Evolutionary conservation across 495 filamentous ascomycete genomes (phyloP).

Genomic region (Penicillium robsamsonii): DNA sequence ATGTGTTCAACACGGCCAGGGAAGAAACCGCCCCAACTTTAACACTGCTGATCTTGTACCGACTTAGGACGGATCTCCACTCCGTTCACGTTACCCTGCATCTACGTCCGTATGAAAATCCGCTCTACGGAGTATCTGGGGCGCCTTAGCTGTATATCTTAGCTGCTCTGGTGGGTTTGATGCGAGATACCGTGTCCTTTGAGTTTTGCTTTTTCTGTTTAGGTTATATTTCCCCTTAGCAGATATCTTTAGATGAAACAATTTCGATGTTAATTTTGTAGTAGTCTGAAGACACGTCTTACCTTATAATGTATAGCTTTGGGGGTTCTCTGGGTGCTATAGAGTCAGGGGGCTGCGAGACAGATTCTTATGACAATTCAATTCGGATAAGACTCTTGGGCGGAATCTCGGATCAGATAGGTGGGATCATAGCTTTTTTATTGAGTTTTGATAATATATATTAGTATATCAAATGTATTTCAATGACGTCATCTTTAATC

Average conservation of each 20-base stretch:
- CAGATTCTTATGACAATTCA: slow-evolving; percentile 18
- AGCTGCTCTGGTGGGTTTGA: background rate
- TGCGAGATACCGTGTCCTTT: slow-evolving; percentile 2
- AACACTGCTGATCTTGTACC: slow-evolving; percentile 1
- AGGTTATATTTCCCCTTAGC: background rate
- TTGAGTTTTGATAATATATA: background rate
- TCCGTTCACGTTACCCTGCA: background rate
- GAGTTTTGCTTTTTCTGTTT: background rate
- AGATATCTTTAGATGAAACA: background rate
- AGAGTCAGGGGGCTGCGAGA: slow-evolving; percentile 25
- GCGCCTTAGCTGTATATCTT: slow-evolving; percentile 1
- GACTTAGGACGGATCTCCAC: background rate
- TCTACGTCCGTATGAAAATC: too few relatives aligned
- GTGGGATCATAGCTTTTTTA: background rate
- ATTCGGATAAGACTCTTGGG: slow-evolving; percentile 6
- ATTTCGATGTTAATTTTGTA: background rate
- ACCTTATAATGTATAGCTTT: background rate
- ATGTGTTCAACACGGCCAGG: background rate
- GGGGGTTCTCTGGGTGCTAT: background rate
- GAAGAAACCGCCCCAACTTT: background rate
- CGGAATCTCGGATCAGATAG: background rate
- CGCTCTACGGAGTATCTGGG: background rate
- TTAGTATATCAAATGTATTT: background rate
- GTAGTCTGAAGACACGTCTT: background rate
- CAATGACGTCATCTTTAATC: too few relatives aligned